phyloP scores from a whole-genome alignment of 345 rosid species.

The Bretschneidera sinensis region DNA sequence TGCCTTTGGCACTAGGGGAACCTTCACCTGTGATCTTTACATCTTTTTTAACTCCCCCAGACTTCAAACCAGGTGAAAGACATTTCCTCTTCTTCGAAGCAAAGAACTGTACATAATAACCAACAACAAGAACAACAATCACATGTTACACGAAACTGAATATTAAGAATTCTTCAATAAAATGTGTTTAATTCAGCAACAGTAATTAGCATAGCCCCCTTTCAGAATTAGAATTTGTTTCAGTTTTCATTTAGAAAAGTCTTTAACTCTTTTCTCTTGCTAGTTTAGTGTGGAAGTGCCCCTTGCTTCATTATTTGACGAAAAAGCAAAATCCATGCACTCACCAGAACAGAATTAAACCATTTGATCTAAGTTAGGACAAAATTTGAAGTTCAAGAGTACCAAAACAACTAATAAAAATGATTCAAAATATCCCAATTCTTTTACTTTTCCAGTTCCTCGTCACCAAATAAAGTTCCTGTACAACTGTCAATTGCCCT shows the following conservation, averaged over 20 bases:
- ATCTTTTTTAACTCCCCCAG: conserved; percentile 46
- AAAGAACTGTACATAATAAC: conserved; percentile 48
- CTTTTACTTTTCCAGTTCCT: not conserved
- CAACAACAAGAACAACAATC: conserved; percentile 10
- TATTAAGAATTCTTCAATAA: not conserved
- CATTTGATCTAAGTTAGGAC: not conserved
- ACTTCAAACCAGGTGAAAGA: conserved; percentile 55
- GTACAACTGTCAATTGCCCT: not conserved
- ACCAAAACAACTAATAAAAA: too few species aligned
- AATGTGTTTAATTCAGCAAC: not conserved
- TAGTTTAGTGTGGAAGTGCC: conserved; percentile 3
- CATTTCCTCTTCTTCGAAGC: conserved; percentile 77
- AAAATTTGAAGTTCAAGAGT: too few species aligned
- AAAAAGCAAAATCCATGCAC: too few species aligned
- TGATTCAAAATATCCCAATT: not conserved
- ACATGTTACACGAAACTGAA: conserved; percentile 4
- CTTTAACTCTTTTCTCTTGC: conserved; percentile 3
- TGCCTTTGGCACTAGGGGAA: conserved; percentile 68
- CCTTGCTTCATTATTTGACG: not conserved
- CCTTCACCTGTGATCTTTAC: conserved; percentile 40
- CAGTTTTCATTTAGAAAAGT: not conserved
- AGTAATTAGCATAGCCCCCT: not conserved
- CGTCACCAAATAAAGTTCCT: not conserved
- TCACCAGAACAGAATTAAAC: too few species aligned
- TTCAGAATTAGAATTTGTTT: too few species aligned